Conservation (phyloP, 371 early-diverging fungal genomes). For the Gilbertella persicaria region DNA sequence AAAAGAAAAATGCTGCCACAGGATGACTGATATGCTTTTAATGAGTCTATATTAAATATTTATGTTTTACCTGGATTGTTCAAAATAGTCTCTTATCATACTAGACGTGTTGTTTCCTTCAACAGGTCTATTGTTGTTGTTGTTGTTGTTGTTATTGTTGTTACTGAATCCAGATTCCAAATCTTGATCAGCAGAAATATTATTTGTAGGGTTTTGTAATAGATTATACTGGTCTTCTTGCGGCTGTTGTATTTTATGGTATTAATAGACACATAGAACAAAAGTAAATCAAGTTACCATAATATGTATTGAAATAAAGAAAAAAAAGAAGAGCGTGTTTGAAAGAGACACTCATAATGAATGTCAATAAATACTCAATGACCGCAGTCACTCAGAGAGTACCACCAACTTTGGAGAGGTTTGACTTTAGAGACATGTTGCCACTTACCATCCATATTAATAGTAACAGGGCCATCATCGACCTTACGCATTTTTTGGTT, state of each 20-base stretch:
- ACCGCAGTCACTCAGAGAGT: too few species aligned
- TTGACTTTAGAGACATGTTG: too few species aligned
- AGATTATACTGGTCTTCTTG: constrained; percentile 20
- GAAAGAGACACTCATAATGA: too few species aligned
- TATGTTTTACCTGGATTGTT: constrained; percentile 42
- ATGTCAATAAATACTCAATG: too few species aligned
- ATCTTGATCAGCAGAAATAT: constrained; percentile 18
- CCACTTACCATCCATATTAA: too few species aligned
- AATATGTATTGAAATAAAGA: too few species aligned
- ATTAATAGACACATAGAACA: too few species aligned
- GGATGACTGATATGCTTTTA: constrained; percentile 72
- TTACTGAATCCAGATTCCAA: constrained; percentile 16
- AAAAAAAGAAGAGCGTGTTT: too few species aligned
- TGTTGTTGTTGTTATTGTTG: constrained; percentile 1
- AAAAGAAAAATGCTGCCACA: constrained; percentile 86
- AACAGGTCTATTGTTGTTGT: background rate
- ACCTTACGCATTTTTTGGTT: too few species aligned
- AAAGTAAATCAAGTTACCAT: background rate
- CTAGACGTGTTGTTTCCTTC: constrained; percentile 17
- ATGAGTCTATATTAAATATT: background rate
- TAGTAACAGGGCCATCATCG: too few species aligned
- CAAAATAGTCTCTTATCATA: constrained; percentile 43
- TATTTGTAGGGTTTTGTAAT: constrained; percentile 16
- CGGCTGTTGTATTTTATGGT: constrained; percentile 6
- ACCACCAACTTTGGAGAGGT: too few species aligned